These are phyloP conservation scores for Colletotrichum gigasporum DNA, from an alignment of 2,329 filamentous ascomycete species.

Conservation along the genomic window DNA sequence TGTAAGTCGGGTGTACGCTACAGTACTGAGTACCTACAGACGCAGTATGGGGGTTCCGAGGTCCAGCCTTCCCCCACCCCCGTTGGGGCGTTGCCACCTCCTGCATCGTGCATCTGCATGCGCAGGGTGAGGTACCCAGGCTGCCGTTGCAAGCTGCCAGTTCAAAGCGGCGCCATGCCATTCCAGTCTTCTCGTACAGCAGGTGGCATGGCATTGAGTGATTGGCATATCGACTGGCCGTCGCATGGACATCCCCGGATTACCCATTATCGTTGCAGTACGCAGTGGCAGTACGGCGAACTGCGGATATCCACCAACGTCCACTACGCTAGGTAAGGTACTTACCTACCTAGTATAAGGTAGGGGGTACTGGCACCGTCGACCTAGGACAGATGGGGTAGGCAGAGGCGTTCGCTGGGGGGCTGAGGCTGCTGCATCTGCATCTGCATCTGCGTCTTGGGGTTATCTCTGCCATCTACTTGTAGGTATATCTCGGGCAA, in stretches of 20 bases:
- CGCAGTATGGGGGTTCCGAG: not conserved
- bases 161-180: not conserved
- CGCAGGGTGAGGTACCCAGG: too few species aligned
- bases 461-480: not conserved
- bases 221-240: not conserved
- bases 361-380: not conserved
- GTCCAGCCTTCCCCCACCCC: not conserved
- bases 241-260: conserved; percentile 18
- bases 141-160: too few species aligned
- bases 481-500: not conserved
- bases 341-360: too few species aligned
- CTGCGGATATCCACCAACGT: not conserved
- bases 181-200: conserved; percentile 5
- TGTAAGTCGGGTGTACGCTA: too few species aligned
- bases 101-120: conserved; percentile 16
- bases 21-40: too few species aligned
- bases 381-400: not conserved
- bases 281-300: not conserved
- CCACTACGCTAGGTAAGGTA: too few species aligned
- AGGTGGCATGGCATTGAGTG: not conserved
- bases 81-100: conserved; percentile 3
- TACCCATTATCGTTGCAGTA: not conserved
- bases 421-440: not conserved
- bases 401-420: not conserved
- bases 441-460: too few species aligned